A percentile compares a stretch with the other conserved stretches of the same genome.
These are phyloP conservation scores for Microstegium vimineum DNA, from an alignment of 176 grass and related monocot genomes.

Conservation along the genomic window DNA sequence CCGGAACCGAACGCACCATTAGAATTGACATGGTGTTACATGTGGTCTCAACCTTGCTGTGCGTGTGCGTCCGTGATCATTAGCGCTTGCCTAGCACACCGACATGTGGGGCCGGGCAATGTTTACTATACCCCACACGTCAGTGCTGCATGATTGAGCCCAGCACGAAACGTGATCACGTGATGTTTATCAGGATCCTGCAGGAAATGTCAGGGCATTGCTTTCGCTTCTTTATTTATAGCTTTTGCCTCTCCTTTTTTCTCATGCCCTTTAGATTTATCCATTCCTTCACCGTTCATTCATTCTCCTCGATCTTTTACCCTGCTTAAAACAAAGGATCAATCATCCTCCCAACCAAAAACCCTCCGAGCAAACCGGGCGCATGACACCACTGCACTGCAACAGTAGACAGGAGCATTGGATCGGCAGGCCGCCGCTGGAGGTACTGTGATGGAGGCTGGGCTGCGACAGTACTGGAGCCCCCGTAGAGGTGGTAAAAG, in stretches of 20 bases:
- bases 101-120: not conserved
- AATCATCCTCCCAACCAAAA: not conserved
- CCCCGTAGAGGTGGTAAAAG: too few species aligned
- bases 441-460: not conserved
- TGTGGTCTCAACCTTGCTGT: too few species aligned
- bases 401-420: not conserved
- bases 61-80: not conserved
- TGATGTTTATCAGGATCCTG: conserved; percentile 26
- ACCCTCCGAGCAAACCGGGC: not conserved
- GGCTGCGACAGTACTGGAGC: not conserved
- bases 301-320: not conserved
- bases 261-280: not conserved
- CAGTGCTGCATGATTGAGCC: conserved; percentile 29
- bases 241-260: conserved; percentile 17
- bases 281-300: not conserved
- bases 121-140: not conserved
- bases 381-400: not conserved
- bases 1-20: too few species aligned
- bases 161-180: conserved; percentile 40
- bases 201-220: conserved; percentile 32
- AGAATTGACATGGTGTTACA: too few species aligned
- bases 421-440: not conserved
- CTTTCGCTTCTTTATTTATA: conserved; percentile 1
- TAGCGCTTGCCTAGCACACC: not conserved
- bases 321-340: not conserved